A percentile compares a stretch with the other conserved stretches of the same genome.
These are phyloP conservation scores for Cordyceps fumosorosea DNA, from an alignment of 2,329 filamentous ascomycete genomes.

Conservation along the genomic window DNA sequence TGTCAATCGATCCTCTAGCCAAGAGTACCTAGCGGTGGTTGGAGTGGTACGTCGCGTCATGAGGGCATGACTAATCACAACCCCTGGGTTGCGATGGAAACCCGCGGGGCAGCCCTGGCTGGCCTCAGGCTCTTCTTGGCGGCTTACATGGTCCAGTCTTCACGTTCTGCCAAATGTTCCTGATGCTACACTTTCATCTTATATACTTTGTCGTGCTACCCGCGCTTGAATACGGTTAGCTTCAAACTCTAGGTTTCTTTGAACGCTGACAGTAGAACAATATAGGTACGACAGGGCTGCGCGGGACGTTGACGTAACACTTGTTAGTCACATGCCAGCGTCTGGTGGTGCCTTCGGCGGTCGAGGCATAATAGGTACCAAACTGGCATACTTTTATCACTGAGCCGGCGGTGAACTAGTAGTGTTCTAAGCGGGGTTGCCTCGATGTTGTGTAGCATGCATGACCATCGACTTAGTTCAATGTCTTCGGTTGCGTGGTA, in stretches of 20 bases:
- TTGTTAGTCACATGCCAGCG: not conserved
- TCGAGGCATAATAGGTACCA: not conserved
- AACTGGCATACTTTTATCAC: not conserved
- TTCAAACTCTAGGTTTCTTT: too few relatives aligned
- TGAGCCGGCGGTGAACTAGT: too few relatives aligned
- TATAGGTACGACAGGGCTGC: too few relatives aligned
- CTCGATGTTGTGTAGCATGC: too few relatives aligned
- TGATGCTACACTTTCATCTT: not conserved
- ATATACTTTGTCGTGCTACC: not conserved
- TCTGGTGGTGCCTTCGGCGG: not conserved
- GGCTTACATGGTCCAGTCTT: not conserved
- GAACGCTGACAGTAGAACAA: not conserved
- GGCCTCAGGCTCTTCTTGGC: not conserved
- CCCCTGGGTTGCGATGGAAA: not conserved
- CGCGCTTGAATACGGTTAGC: not conserved
- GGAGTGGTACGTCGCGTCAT: too few relatives aligned
- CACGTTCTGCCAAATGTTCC: not conserved
- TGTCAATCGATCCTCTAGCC: too few relatives aligned
- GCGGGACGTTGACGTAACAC: not conserved
- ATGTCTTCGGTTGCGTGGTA: too few relatives aligned
- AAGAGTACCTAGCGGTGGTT: too few relatives aligned
- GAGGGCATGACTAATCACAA: too few relatives aligned
- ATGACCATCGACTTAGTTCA: too few relatives aligned
- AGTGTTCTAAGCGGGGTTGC: too few relatives aligned
- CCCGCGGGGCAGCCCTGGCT: not conserved